Conservation (phyloP, 1,284 basidiomycete genomes). For the Mycena citricolor region DNA sequence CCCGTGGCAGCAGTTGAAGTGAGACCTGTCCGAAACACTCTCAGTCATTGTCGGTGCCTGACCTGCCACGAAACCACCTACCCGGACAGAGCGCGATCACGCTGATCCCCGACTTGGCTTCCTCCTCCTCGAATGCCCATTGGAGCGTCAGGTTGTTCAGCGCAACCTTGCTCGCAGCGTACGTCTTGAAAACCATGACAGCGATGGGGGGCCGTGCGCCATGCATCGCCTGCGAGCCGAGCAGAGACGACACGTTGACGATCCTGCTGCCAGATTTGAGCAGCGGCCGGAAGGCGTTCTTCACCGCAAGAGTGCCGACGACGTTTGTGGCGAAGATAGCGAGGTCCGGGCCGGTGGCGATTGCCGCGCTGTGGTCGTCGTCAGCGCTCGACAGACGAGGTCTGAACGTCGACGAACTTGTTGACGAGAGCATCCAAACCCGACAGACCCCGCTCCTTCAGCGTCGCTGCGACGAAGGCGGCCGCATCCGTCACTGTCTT, state of each 20-base stretch:
- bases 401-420: not conserved
- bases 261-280: not conserved
- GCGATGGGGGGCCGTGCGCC: not conserved
- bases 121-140: conserved; percentile 1
- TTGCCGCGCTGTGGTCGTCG: not conserved
- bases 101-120: not conserved
- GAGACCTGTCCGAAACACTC: too few species aligned
- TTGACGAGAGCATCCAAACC: conserved; percentile 2
- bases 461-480: not conserved
- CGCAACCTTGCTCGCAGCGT: not conserved
- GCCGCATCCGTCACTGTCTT: not conserved
- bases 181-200: not conserved
- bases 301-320: not conserved
- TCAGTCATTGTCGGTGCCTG: too few species aligned
- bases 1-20: too few species aligned
- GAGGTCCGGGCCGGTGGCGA: not conserved
- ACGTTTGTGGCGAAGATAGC: conserved; percentile 1
- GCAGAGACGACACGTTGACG: conserved; percentile 1
- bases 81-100: conserved; percentile 4
- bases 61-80: too few species aligned
- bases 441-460: not conserved
- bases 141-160: conserved; percentile 3
- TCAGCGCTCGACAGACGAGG: not conserved
- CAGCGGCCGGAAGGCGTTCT: not conserved
- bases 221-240: not conserved